Conservation (phyloP, 2,329 filamentous ascomycete genomes). For the Penicillium sp. region DNA sequence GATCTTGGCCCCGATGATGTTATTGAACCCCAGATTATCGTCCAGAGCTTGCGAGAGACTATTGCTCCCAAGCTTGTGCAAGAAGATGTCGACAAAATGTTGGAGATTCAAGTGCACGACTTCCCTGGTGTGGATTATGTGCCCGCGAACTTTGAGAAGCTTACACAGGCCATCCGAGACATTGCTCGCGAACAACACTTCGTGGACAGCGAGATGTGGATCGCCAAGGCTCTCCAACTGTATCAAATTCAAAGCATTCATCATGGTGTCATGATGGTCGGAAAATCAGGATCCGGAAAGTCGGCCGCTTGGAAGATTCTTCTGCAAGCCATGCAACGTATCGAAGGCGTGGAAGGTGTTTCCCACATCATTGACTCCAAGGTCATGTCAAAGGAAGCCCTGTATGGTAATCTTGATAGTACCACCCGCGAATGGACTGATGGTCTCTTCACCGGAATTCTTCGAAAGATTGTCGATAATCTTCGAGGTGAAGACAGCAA, state of each 20-base stretch:
- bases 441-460: conserved; percentile 93
- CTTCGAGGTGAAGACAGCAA: conserved; percentile 95
- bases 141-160: conserved; percentile 76
- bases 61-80: conserved; percentile 97
- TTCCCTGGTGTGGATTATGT: conserved; percentile 95
- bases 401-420: conserved; percentile 93
- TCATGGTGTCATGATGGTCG: conserved; percentile 99
- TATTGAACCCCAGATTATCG: conserved; percentile 94
- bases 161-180: conserved; percentile 77
- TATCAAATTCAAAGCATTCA: conserved; percentile 98
- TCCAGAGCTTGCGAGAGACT: conserved; percentile 96
- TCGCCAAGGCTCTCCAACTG: conserved; percentile 93
- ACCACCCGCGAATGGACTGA: conserved; percentile 99
- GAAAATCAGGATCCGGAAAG: conserved; percentile 95
- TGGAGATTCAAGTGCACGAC: conserved; percentile 74
- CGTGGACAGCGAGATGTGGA: conserved; percentile 91
- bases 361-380: conserved; percentile 98
- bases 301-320: conserved; percentile 92
- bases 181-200: conserved; percentile 83
- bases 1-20: conserved; percentile 66
- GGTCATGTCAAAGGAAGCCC: conserved; percentile 98
- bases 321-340: conserved; percentile 83
- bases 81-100: conserved; percentile 85
- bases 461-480: conserved; percentile 98
- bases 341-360: conserved; percentile 89